These are phyloP conservation scores for Boletus coccyginus DNA, from an alignment of 768 basidiomycete species.

Conservation along the genomic window DNA sequence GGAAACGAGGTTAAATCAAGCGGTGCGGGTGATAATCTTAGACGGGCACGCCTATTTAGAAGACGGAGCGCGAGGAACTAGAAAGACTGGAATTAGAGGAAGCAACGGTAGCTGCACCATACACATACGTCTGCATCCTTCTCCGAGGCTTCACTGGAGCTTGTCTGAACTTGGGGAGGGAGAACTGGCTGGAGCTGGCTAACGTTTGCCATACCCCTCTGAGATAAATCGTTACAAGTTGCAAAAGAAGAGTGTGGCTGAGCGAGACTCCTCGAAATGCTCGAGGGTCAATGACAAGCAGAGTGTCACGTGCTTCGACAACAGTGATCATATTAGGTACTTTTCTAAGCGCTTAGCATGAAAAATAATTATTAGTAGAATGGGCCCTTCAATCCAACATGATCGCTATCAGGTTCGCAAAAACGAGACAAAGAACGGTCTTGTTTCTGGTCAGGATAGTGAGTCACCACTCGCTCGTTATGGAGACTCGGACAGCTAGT, in stretches of 20 bases:
- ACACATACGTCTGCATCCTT: constrained; percentile 32
- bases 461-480: neutral
- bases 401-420: neutral
- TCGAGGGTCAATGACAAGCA: neutral
- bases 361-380: neutral
- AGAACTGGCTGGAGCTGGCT: constrained; percentile 30
- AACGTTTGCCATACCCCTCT: constrained; percentile 26
- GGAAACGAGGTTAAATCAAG: constrained; percentile 41
- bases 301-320: constrained; percentile 2
- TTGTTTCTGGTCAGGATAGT: neutral
- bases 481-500: neutral
- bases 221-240: neutral
- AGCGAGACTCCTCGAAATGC: neutral
- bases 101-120: neutral
- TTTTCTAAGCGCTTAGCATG: neutral
- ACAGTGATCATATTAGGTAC: neutral
- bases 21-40: constrained; percentile 55
- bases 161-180: constrained; percentile 22
- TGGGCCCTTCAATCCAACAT: neutral
- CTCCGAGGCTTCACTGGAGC: constrained; percentile 24
- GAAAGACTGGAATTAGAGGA: constrained; percentile 4
- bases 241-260: neutral
- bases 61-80: constrained; percentile 41
- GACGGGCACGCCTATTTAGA: constrained; percentile 60
- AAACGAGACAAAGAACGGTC: neutral